Evolutionary conservation across 305 asterid genomes (phyloP).

Genomic region (Rubia balearica): DNA sequence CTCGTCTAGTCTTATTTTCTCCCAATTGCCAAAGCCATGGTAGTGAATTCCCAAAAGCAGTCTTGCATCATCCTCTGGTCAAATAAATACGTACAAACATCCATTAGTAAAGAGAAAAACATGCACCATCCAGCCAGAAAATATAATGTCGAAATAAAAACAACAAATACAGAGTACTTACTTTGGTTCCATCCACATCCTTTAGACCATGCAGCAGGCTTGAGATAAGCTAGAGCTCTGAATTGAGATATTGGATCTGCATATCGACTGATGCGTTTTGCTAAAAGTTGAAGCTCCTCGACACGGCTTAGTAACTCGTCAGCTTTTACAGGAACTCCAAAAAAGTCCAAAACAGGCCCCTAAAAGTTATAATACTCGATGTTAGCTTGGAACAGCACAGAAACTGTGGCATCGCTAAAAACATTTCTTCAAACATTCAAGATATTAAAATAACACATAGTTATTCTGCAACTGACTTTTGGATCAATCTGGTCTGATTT

Average conservation of each 20-base stretch:
- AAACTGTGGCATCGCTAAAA: not conserved
- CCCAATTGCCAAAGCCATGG: slow-evolving; percentile 99
- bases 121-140: slow-evolving; percentile 11
- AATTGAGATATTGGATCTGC: slow-evolving; percentile 87
- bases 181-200: slow-evolving; percentile 99
- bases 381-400: slow-evolving; percentile 27
- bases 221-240: slow-evolving; percentile 75
- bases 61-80: slow-evolving; percentile 97
- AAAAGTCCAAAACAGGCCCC: slow-evolving; percentile 97
- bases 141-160: not conserved
- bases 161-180: slow-evolving; percentile 34
- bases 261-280: slow-evolving; percentile 83
- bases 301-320: slow-evolving; percentile 88
- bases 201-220: slow-evolving; percentile 97
- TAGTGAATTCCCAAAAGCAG: slow-evolving; percentile 91
- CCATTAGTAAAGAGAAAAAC: not conserved
- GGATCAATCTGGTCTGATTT: slow-evolving; percentile 66
- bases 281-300: slow-evolving; percentile 93
- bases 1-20: slow-evolving; percentile 80
- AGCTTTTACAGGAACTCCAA: slow-evolving; percentile 95
- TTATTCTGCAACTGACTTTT: slow-evolving; percentile 47
- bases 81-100: slow-evolving; percentile 10
- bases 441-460: slow-evolving; percentile 12
- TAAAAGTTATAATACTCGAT: slow-evolving; percentile 24
- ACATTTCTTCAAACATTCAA: slow-evolving; percentile 3